Base-by-base conservation (phyloP, 176 grass and related monocot genomes). In the Aegilops bicornis region DNA sequence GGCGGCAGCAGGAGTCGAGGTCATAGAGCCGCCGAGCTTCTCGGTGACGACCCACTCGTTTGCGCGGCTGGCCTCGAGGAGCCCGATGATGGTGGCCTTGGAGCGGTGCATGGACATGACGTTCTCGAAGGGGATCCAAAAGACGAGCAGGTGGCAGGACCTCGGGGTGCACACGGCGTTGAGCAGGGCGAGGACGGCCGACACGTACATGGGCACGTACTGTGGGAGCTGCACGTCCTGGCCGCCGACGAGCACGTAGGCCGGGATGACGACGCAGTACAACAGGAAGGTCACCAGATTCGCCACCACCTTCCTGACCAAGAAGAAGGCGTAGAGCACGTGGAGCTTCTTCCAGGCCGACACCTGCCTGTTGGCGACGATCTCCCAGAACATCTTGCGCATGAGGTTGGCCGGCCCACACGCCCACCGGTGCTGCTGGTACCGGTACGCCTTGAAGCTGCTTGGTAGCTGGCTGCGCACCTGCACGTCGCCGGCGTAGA, bases 61-160 rank as follows among this genome's bases (percentile, higher is more conserved):
- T 29, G 88, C 95, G 27, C 95, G 89, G 80, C 60, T 98, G 9
- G 93, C 91, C 86, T 95, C 93, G 27, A 98, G 33, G 17, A 98
- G 86, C 5, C 93, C 95, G 63, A 95, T 93, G 77, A 98, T 68
- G 10, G 88, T 89, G 17, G 95, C 95, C 89, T 98, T 95, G 40
- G 86, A 88, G 10, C 95, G 86, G 73, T 98, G 95, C 88, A 98
- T 87, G 20, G 95, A 95, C 95, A 98, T 93, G 24, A 98, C 93
- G 73, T 98, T 95, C 93, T 98, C 95, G 59, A 98, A 98, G 23
- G 92, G 87, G 76, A 93, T 98, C 95, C 95, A 98, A 77, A 95
- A 98, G 69, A 98, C 83, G 59, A 98, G 87, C 14, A 95, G 82
- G 77, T 98, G 95, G 6, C 87, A 83, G 0, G 95, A 98, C 81